phyloP scores from a whole-genome alignment of 345 rosid species.

The Eucalyptus regnans region DNA sequence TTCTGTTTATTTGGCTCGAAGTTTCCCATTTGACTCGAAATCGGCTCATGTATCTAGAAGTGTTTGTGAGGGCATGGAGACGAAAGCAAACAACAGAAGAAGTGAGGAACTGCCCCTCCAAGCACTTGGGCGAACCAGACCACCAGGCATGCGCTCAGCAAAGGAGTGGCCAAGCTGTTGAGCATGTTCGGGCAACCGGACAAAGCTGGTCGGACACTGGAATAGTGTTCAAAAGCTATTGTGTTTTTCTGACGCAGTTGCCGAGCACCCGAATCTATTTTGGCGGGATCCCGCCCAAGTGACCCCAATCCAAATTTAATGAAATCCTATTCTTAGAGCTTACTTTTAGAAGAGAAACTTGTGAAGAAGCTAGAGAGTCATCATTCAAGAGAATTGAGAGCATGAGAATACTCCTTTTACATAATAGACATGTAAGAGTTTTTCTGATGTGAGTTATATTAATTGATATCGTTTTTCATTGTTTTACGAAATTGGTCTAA shows the following conservation, averaged over 20 bases:
- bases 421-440: no score
- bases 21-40: background rate
- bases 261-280: background rate
- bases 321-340: background rate
- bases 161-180: background rate
- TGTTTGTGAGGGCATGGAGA: background rate
- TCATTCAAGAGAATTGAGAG: background rate
- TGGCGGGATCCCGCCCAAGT: background rate
- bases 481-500: no score
- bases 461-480: rapidly evolving
- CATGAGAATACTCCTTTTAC: background rate
- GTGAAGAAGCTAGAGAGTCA: background rate
- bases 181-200: background rate
- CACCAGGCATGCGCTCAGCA: background rate
- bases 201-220: background rate
- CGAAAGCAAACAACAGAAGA: background rate
- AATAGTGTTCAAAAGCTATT: background rate
- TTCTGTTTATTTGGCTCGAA: background rate
- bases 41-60: background rate
- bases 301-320: background rate
- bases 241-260: background rate
- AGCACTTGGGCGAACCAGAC: background rate
- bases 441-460: no score
- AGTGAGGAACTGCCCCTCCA: background rate
- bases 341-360: background rate